Evolutionary conservation across 78 protist genomes (phyloP).

Genomic region (Dictyostelium capitatum): DNA sequence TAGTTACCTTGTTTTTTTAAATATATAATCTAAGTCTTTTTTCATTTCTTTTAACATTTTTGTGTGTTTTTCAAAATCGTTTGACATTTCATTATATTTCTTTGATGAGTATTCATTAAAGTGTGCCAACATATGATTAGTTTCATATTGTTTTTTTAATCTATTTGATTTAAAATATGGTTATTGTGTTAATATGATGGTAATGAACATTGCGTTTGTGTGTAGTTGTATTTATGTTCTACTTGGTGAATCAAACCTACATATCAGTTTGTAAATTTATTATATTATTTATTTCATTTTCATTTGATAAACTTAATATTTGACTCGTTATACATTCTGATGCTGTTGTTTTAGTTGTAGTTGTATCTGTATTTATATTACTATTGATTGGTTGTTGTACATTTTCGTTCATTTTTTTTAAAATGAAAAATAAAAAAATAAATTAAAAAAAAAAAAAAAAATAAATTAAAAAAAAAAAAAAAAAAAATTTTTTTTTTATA

Average conservation of each 20-base stretch:
- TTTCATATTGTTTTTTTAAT: slow-evolving; percentile 73
- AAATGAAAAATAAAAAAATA: too few species aligned
- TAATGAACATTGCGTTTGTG: too few species aligned
- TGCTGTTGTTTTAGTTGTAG: slow-evolving; percentile 22
- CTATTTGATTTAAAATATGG: background rate
- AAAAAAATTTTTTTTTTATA: too few species aligned
- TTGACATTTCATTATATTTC: slow-evolving; percentile 29
- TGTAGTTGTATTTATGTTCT: too few species aligned
- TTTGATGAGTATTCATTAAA: slow-evolving; percentile 71
- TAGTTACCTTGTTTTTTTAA: slow-evolving; percentile 67
- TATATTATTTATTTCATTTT: slow-evolving; percentile 58
- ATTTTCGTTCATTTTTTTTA: too few species aligned
- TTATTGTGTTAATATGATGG: background rate
- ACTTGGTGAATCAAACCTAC: too few species aligned
- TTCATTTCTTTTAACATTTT: slow-evolving; percentile 84
- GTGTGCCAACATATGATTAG: slow-evolving; percentile 53
- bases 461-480: too few species aligned
- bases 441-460: too few species aligned
- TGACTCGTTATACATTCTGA: slow-evolving; percentile 24
- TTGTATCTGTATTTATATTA: background rate
- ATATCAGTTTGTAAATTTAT: slow-evolving; percentile 63
- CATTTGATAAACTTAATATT: slow-evolving; percentile 32
- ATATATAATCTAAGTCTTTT: slow-evolving; percentile 69
- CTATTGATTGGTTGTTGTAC: background rate
- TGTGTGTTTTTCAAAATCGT: slow-evolving; percentile 79